Evolutionary conservation across 2,329 filamentous ascomycete species (phyloP), one percentile per base, ranked within the genome.

Genomic region (Calonectria hongkongensis): DNA sequence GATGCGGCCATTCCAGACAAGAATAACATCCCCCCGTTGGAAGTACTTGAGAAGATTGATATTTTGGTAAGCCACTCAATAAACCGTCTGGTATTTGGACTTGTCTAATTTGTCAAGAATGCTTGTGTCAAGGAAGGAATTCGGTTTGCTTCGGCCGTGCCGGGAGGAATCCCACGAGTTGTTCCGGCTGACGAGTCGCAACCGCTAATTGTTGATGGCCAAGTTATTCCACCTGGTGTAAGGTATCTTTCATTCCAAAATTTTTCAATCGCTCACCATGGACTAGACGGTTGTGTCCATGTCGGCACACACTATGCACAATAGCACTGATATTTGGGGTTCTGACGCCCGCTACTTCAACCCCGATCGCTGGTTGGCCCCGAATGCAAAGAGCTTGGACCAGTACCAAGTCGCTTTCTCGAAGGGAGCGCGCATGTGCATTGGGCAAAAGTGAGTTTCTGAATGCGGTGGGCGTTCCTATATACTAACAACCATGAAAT

Each of bases 101-200:
- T 3, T 16, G 15, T 7, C 51, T 56, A 12, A 56, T 16, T 1
- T 15, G n/a, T 56, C 1, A 30, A 56, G 51, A 56, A 18, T 5
- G 51, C 51, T n/a, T 56, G 51, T 15, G 51, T 56, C 30, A 56
- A 56, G 7, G 51, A 56, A 39, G 51, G 51, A 7, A 56, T 56
- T 25, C 30, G 51, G 9, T 56, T 15, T 3, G 51, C 51, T n/a
- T 36, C 33, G 51, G 51, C 51, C 7, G 51, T 56, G 6, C 51
- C 51, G 1, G 51, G 51, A 21, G 30, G 51, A 2, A 56, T 56
- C 5, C 51, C 51, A n/a, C 28, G 51, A 15, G 51, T 56, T 30
- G 51, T 56, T 15, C 51, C 51, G 2, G 51, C 51, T 18, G n/a
- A 36, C 30, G 51, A 56, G 12, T 28, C 48, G 21, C 51, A 56